phyloP scores from a whole-genome alignment of 2,329 filamentous ascomycete species.

The Xylaria sp. region DNA sequence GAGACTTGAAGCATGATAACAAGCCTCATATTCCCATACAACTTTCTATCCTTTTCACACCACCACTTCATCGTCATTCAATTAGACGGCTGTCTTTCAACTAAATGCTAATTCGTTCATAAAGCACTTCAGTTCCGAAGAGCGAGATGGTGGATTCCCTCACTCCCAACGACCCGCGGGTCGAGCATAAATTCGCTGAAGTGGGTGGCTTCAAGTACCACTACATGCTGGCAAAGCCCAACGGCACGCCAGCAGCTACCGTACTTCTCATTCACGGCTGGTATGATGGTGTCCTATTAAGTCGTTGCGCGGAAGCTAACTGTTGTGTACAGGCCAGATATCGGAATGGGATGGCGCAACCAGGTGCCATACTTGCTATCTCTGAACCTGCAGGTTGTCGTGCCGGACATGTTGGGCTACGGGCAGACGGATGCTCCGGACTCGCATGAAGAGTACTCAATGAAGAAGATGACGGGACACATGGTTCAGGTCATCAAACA shows the following conservation, averaged over 20 bases:
- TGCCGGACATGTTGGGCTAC: constrained; percentile 88
- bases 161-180: constrained; percentile 70
- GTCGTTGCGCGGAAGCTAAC: constrained; percentile 16
- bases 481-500: constrained; percentile 76
- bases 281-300: constrained; percentile 32
- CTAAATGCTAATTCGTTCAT: constrained; percentile 18
- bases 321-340: constrained; percentile 79
- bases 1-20: background rate
- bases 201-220: constrained; percentile 78
- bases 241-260: constrained; percentile 56
- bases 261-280: constrained; percentile 57
- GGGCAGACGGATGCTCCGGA: constrained; percentile 77
- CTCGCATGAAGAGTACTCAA: constrained; percentile 69
- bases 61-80: background rate
- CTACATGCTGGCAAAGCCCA: constrained; percentile 66
- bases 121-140: constrained; percentile 6
- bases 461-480: constrained; percentile 78
- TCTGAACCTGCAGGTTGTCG: constrained; percentile 80
- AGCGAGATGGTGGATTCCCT: constrained; percentile 66
- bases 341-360: constrained; percentile 86
- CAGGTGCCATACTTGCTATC: constrained; percentile 82
- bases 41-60: background rate
- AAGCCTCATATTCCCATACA: background rate
- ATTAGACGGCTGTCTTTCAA: background rate
- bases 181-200: constrained; percentile 69